Base-by-base conservation (phyloP, 495 filamentous ascomycete species). In the Talaromyces thailandensis region DNA sequence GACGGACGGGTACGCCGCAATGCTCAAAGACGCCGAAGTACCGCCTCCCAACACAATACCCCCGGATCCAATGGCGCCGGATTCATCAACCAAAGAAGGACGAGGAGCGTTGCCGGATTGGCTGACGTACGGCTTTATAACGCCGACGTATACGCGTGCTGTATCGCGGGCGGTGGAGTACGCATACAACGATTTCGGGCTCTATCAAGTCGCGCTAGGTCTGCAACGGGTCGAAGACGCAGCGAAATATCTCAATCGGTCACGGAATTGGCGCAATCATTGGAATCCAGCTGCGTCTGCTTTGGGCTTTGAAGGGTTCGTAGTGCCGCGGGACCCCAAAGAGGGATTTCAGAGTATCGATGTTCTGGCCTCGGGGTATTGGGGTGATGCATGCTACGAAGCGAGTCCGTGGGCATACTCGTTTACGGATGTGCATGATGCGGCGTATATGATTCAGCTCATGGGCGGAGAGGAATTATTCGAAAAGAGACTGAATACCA, bases 91-190 rank as follows among this genome's bases (percentile, higher is more conserved):
- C 1, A 86, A 89, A 67, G 81, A 92, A 69, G 88, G 88, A 1
- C 76, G 88, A 28, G 84, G 88, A 9, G 88, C 86, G 1, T 73
- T 92, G 9, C 83, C 84, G 0, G 87, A 90, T 71, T 92, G 88
- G 88, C 66, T 84, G 1, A 63, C 75, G 28, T 76, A 77, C 35
- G 86, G 85, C 12, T 90, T 80, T 64, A 88, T 90, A 63, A 88
- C 87, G 4, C 82, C 85, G 0, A 78, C 69, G 26, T 89, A 76
- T 65, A 75, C 73, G 6, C 81, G 88, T 7, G 82, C 86, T 0
- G 87, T 89, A 18, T 84, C 80, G 14, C 74, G 88, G 2, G 85
- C 87, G 1, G 79, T 88, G 5, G 88, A 91, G 69, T 92, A 91
- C 62, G 71, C 85, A 4, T 71, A 73, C 56, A 90, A 92, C 66